phyloP scores from a whole-genome alignment of 1,284 basidiomycete genomes.

The Tylopilus sp. region DNA sequence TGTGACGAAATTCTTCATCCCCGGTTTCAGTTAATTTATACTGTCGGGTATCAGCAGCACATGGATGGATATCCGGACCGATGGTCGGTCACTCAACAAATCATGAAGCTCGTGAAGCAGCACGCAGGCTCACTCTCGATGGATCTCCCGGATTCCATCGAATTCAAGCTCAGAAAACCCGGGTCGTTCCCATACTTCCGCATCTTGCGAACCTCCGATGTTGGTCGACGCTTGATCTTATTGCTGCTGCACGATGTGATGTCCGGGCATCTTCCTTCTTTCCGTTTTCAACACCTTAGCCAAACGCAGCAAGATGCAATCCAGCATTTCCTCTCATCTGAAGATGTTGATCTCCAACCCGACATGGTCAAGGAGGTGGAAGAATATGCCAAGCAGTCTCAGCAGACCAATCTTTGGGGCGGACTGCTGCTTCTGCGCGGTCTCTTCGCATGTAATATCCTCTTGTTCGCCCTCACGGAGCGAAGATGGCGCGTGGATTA shows the following conservation, averaged over 20 bases:
- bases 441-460: neutral
- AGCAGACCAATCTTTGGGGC: neutral
- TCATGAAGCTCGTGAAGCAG: slow-evolving; percentile 40
- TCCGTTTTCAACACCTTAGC: neutral
- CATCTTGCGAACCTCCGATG: neutral
- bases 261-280: neutral
- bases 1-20: too few relatives aligned
- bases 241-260: neutral
- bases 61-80: slow-evolving; percentile 56
- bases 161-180: neutral
- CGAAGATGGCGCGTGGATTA: neutral
- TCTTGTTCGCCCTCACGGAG: neutral
- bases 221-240: neutral
- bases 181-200: neutral
- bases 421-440: neutral
- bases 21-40: slow-evolving; percentile 50
- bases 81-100: slow-evolving; percentile 24
- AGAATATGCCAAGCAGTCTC: neutral
- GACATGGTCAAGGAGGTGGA: neutral
- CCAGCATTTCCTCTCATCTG: neutral
- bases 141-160: slow-evolving; percentile 20
- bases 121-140: slow-evolving; percentile 14
- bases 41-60: slow-evolving; percentile 49
- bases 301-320: neutral
- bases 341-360: neutral